A percentile compares a stretch with the other conserved stretches of the same genome.
Evolutionary conservation across 2,329 filamentous ascomycete genomes (phyloP).

Genomic region (Cercospora sp.): DNA sequence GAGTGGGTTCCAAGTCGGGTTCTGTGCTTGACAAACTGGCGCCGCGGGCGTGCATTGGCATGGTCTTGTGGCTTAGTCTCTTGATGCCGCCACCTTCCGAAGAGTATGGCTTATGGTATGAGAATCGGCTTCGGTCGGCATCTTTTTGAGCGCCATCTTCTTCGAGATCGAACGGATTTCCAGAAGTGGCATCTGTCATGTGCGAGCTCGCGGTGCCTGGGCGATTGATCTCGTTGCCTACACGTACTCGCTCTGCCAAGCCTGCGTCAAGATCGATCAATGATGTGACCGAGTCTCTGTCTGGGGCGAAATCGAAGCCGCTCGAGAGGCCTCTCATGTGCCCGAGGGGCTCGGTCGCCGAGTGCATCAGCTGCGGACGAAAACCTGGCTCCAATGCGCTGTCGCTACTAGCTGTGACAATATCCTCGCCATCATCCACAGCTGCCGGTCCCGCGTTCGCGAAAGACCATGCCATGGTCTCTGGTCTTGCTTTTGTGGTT

Average conservation of each 20-base stretch:
- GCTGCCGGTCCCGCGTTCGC: constrained; percentile 41
- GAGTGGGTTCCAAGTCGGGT: constrained; percentile 31
- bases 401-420: constrained; percentile 33
- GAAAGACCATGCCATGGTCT: constrained; percentile 53
- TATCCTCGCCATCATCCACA: constrained; percentile 32
- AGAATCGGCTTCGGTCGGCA: constrained; percentile 37
- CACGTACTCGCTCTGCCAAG: constrained; percentile 33
- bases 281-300: constrained; percentile 41
- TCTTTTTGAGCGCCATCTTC: constrained; percentile 40
- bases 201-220: constrained; percentile 48
- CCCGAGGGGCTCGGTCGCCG: constrained; percentile 44
- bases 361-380: constrained; percentile 45
- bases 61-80: constrained; percentile 33
- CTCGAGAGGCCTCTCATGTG: constrained; percentile 43
- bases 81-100: constrained; percentile 37
- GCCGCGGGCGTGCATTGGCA: constrained; percentile 38
- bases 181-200: constrained; percentile 45
- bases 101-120: constrained; percentile 41
- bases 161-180: constrained; percentile 54
- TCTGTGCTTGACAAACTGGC: constrained; percentile 38
- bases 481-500: constrained; percentile 41
- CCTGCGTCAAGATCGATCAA: constrained; percentile 51
- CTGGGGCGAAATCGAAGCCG: constrained; percentile 21
- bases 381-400: constrained; percentile 38
- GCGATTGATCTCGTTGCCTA: constrained; percentile 42